phyloP scores from a whole-genome alignment of 169 alveolate species.

The Pseudocohnilembus persalinus region DNA sequence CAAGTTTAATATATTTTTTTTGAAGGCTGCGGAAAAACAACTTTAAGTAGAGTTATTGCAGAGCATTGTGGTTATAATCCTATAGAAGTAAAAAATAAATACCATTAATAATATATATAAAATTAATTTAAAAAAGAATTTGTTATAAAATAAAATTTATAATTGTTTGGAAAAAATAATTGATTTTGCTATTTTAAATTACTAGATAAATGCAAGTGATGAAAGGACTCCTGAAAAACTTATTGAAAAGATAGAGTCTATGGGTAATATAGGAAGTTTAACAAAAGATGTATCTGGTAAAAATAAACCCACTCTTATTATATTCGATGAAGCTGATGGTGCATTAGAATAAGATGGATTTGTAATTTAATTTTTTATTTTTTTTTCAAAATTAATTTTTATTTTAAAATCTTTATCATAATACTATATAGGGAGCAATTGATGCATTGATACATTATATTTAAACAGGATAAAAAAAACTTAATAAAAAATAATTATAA shows the following conservation, averaged over 20 bases:
- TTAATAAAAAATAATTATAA: too few species aligned
- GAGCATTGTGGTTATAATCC: conserved; percentile 75
- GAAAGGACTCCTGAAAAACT: conserved; percentile 67
- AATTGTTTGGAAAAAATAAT: too few species aligned
- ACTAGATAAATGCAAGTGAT: conserved; percentile 67
- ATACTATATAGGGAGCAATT: neutral
- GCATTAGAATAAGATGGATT: conserved; percentile 55
- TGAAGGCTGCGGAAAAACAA: conserved; percentile 91
- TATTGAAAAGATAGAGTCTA: conserved; percentile 53
- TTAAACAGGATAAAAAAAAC: neutral
- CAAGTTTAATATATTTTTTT: too few species aligned
- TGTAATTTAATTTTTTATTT: neutral
- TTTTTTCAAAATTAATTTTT: too few species aligned
- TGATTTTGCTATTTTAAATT: neutral
- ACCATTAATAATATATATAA: too few species aligned
- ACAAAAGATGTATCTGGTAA: conserved; percentile 28
- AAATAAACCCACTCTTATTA: conserved; percentile 69
- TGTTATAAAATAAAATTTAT: too few species aligned
- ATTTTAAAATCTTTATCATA: too few species aligned
- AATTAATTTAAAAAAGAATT: too few species aligned
- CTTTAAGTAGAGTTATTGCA: conserved; percentile 85
- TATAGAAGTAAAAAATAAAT: conserved; percentile 14
- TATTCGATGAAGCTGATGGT: conserved; percentile 80
- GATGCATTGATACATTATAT: neutral
- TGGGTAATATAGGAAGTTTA: conserved; percentile 51